phyloP scores from a whole-genome alignment of 1,284 basidiomycete genomes.

The Coniferiporia sulphurascens region DNA sequence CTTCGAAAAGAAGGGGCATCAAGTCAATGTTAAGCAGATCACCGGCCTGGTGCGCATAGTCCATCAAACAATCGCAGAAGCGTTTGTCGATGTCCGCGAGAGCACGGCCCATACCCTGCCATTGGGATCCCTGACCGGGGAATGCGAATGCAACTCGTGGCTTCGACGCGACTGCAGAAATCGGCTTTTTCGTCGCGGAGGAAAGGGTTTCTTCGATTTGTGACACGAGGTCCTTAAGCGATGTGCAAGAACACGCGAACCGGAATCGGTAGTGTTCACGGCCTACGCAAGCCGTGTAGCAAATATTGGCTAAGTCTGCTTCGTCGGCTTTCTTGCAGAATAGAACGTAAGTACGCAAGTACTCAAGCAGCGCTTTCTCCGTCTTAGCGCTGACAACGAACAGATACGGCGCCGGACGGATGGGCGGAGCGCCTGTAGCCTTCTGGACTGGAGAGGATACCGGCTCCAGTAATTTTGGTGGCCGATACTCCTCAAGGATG shows the following conservation, averaged over 20 bases:
- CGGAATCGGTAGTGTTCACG: conserved; percentile 34
- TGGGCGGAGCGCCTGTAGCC: background rate
- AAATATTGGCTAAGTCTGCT: conserved; percentile 29
- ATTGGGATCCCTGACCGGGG: conserved; percentile 35
- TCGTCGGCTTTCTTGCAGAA: conserved; percentile 26
- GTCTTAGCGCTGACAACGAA: conserved; percentile 34
- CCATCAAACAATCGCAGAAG: conserved; percentile 27
- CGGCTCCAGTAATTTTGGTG: background rate
- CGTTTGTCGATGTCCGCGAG: conserved; percentile 28
- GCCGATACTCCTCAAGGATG: conserved; percentile 28
- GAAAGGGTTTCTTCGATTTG: conserved; percentile 25
- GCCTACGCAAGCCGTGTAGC: conserved; percentile 33
- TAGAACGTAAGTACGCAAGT: conserved; percentile 29
- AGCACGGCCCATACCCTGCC: conserved; percentile 32
- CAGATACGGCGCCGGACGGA: conserved; percentile 17
- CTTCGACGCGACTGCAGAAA: conserved; percentile 11
- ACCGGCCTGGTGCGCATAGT: conserved; percentile 26
- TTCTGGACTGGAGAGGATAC: background rate
- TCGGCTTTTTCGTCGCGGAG: conserved; percentile 5
- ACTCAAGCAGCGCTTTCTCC: conserved; percentile 27
- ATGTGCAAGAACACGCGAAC: conserved; percentile 29
- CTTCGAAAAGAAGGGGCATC: conserved; percentile 13
- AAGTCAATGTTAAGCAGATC: conserved; percentile 3
- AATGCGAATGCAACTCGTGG: conserved; percentile 29
- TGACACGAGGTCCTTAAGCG: conserved; percentile 30